Evolutionary conservation across 345 rosid species (phyloP).

Genomic region (Tarenaya hassleriana): DNA sequence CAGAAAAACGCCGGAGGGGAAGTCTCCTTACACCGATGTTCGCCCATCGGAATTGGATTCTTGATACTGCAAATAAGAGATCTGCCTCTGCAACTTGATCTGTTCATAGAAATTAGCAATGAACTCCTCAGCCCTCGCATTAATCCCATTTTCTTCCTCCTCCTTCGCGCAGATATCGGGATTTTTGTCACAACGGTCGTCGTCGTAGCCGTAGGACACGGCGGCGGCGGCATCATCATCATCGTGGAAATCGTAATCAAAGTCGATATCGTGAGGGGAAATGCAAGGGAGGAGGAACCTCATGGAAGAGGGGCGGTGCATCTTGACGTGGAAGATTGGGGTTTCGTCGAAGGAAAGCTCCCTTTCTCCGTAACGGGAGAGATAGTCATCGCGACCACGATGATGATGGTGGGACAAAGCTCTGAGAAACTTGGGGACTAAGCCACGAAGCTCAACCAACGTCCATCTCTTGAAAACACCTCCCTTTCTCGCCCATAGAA

Average conservation of each 20-base stretch:
- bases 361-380: slow-evolving; percentile 42
- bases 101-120: slow-evolving; percentile 66
- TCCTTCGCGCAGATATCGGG: slow-evolving; percentile 18
- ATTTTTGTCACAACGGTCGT: slow-evolving; percentile 11
- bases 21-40: too few species aligned
- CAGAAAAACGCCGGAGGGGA: too few species aligned
- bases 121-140: slow-evolving; percentile 78
- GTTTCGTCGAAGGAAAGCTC: slow-evolving; percentile 85
- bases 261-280: slow-evolving; percentile 42
- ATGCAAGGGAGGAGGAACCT: slow-evolving; percentile 71
- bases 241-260: slow-evolving; percentile 42
- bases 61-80: slow-evolving; percentile 49
- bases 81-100: slow-evolving; percentile 77
- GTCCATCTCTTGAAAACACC: slow-evolving; percentile 49
- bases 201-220: slow-evolving; percentile 24
- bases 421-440: slow-evolving; percentile 50
- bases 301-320: slow-evolving; percentile 58
- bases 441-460: slow-evolving; percentile 39
- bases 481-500: slow-evolving; percentile 74
- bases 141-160: slow-evolving; percentile 52
- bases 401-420: slow-evolving; percentile 30
- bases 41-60: slow-evolving; percentile 15
- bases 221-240: slow-evolving; percentile 21
- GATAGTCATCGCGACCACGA: slow-evolving; percentile 19
- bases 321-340: slow-evolving; percentile 55